Conservation (phyloP, 2,329 filamentous ascomycete genomes). For the Arthrobotrys sinensis region DNA sequence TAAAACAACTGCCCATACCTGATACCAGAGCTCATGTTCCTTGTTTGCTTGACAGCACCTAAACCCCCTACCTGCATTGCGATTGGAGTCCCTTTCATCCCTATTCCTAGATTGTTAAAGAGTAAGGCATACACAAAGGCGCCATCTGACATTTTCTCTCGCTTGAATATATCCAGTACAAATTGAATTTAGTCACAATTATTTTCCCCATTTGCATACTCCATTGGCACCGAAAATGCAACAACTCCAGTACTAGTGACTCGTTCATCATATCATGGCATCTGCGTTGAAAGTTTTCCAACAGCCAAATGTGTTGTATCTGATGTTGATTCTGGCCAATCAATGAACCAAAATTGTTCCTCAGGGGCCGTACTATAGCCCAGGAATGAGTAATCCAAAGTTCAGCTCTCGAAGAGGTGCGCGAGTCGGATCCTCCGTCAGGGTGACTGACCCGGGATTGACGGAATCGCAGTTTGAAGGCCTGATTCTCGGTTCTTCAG, state of each 20-base stretch:
- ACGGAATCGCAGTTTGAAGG: conserved; percentile 26
- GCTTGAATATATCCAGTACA: neutral
- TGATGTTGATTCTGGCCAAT: conserved; percentile 44
- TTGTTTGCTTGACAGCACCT: conserved; percentile 1
- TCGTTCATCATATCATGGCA: neutral
- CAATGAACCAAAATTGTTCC: neutral
- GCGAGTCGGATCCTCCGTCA: conserved; percentile 54
- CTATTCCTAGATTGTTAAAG: conserved; percentile 2
- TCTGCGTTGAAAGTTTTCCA: neutral
- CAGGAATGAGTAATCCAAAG: conserved; percentile 45
- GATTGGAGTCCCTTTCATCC: conserved; percentile 43
- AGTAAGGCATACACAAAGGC: conserved; percentile 17
- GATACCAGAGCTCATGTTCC: conserved; percentile 8
- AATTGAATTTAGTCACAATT: neutral
- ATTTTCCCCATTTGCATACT: neutral
- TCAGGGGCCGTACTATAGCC: neutral
- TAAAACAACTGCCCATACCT: neutral
- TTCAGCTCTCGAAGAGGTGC: conserved; percentile 34
- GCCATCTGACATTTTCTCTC: neutral
- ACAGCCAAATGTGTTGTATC: conserved; percentile 58
- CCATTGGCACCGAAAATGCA: neutral
- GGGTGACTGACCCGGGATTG: neutral
- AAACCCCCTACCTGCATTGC: conserved; percentile 37
- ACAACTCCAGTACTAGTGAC: no score
- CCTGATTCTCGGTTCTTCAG: conserved; percentile 37